Base-by-base conservation (phyloP, 495 filamentous ascomycete genomes). In the Bacidia gigantensis region DNA sequence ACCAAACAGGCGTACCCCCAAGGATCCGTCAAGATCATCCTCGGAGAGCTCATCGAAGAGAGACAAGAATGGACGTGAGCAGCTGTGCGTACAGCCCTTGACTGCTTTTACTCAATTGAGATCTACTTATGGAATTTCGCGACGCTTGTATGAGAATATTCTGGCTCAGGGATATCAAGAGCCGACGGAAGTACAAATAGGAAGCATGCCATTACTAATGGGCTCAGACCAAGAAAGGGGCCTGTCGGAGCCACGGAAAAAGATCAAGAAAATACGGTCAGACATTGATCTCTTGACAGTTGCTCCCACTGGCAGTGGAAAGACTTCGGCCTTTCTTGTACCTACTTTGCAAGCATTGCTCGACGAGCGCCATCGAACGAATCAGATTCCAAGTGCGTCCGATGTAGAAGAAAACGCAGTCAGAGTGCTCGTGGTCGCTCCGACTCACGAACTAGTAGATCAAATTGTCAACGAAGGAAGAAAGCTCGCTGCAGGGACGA, bases 231-330 rank as follows among this genome's bases (percentile, higher is more conserved):
- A 58, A 50, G 50, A 56, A 26, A 48, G 57, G 29, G 54, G 60
- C 23, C 26, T 60, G 18, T 11, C 18, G 2, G 24, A 22, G 14
- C 18, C 22, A 3, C 20, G 10, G 2, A 23, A 35, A n/a, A 56
- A 54, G 24, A 50, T 7, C 11, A 59, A 59, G 25, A 52, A 56
- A 17, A 22, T 57, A 11, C 46, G 50, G 32, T 50, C 54, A 26
- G 49, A 51, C 18, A 38, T 58, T 24, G 83, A 97, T 73, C 77
- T 98, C 26, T 60, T 98, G 29, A 82, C 83, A 2, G 81, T 96
- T 29, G 92, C 92, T 12, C 93, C 93, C 2, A 99, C 92, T 2
- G 92, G 92, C 18, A 95, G 89, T 61, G 92, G 92, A n/a, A 99
- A 99, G 70, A 97, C 92, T 0, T 65, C 97, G 50, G 84, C 87